phyloP scores from a whole-genome alignment of 768 basidiomycete species.

The Kwoniella sp. region DNA sequence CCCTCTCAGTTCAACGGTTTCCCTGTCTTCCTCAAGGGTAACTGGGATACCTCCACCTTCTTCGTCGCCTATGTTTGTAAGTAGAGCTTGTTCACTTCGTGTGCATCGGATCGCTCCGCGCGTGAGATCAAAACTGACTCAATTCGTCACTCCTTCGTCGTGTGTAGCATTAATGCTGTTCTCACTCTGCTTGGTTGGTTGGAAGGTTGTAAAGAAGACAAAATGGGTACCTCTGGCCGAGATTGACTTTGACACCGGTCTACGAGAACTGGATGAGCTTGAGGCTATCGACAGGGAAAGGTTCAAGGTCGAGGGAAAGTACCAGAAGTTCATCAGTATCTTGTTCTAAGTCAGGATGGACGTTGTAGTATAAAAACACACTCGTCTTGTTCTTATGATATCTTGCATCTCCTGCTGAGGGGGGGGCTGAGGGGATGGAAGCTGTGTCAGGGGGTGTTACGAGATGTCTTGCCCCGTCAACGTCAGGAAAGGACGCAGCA shows the following conservation, averaged over 20 bases:
- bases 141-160: too few relatives aligned
- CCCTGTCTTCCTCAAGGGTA: slow-evolving; percentile 56
- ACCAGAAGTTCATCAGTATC: slow-evolving; percentile 36
- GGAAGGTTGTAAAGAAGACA: slow-evolving; percentile 55
- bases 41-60: slow-evolving; percentile 54
- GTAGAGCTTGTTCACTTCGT: slow-evolving; percentile 1
- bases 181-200: slow-evolving; percentile 49
- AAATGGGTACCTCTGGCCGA: slow-evolving; percentile 44
- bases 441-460: too few relatives aligned
- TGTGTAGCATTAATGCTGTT: slow-evolving; percentile 53
- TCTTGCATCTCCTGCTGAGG: background rate
- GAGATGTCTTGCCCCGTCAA: too few relatives aligned
- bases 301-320: slow-evolving; percentile 36
- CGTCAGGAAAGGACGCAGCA: too few relatives aligned
- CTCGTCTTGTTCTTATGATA: background rate
- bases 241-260: slow-evolving; percentile 55
- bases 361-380: background rate
- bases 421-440: background rate
- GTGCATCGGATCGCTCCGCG: background rate
- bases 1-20: slow-evolving; percentile 46
- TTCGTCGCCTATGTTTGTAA: slow-evolving; percentile 55
- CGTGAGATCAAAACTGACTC: too few relatives aligned
- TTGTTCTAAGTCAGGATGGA: slow-evolving; percentile 32
- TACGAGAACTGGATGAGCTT: slow-evolving; percentile 54
- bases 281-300: slow-evolving; percentile 41